Base-by-base conservation (phyloP, 148 eudicot species). In the Chenopodium suecicum region DNA sequence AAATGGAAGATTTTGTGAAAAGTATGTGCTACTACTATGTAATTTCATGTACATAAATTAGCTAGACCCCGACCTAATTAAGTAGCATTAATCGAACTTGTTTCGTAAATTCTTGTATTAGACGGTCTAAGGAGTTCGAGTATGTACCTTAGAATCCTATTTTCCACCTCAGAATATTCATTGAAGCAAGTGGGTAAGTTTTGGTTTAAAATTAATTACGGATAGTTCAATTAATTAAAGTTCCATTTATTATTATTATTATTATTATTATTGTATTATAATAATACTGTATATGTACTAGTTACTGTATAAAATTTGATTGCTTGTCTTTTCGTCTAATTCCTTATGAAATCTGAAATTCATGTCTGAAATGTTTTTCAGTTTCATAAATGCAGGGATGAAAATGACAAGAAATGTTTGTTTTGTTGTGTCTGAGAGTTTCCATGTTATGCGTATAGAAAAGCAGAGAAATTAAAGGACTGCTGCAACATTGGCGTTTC, bases 151-250 rank as follows among this genome's bases (percentile, higher is more conserved):
- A 17, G 6, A 56, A 56, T 13, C 22, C 7, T 70, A 47, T 48
- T 54, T 78, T 20, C 4, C 73, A 62, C 37, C 44, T 37, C 23
- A 79, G 52, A 72, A 71, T 14, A 74, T 72, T 41, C 50, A 71
- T 82, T 14, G 80, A 76, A 79, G 84, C 79, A 75, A 79, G 84
- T 78, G 66, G 80, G 82, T 81, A 75, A 48, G 12, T 64, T 71
- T 79, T 78, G 12, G 71, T 72, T 60, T 74, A 74, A 73, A 74
- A 75, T 69, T 60, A n/a, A 68, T 69, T 17, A 74, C 66, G 60
- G 74, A 80, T 75, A 22, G 73, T 78, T 62, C 22, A 62, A 62
- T 62, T 83, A 78, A 86, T 62, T 83, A 78, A 86, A 86, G 89
- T 82, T 85, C 44, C 78, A 82, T 84, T 79, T 83, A 73, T 37